A percentile compares a stretch with the other conserved stretches of the same genome.
phyloP scores from a whole-genome alignment of 1,139 yeast species.

The Hansenula sp. region DNA sequence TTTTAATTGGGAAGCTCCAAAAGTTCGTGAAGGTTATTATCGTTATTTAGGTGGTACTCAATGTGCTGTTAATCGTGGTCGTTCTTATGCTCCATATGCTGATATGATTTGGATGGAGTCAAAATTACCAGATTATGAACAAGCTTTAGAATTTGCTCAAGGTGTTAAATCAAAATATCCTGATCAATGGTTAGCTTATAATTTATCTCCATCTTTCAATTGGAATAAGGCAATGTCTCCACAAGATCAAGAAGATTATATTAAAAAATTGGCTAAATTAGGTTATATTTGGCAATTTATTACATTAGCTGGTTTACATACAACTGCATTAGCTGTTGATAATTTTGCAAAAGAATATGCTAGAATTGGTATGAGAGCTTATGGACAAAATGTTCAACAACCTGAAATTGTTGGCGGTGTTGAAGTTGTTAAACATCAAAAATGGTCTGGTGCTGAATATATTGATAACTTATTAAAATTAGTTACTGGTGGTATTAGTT shows the following conservation, averaged over 20 bases:
- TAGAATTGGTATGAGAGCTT: conserved; percentile 90
- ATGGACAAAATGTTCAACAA: conserved; percentile 82
- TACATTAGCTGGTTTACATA: conserved; percentile 95
- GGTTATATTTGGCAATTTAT: conserved; percentile 99
- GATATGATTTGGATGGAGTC: conserved; percentile 99
- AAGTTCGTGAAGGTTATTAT: conserved; percentile 97
- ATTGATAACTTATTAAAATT: conserved; percentile 86
- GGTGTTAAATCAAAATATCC: conserved; percentile 84
- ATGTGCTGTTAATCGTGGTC: conserved; percentile 96
- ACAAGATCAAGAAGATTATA: conserved; percentile 86
- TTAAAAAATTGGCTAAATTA: conserved; percentile 77
- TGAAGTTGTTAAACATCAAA: conserved; percentile 96
- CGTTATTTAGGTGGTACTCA: conserved; percentile 95
- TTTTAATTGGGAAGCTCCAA: conserved; percentile 95
- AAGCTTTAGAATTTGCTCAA: conserved; percentile 91
- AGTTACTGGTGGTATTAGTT: conserved; percentile 92
- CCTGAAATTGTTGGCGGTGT: conserved; percentile 87
- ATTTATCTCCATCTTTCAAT: conserved; percentile 95
- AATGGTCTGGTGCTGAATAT: conserved; percentile 99
- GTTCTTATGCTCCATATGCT: conserved; percentile 92
- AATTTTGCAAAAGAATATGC: conserved; percentile 77
- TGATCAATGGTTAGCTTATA: conserved; percentile 92
- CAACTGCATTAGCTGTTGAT: conserved; percentile 90
- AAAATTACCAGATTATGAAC: conserved; percentile 87
- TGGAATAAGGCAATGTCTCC: conserved; percentile 94